Evolutionary conservation across 73 alveolate genomes (phyloP).

Genomic region (Blepharisma stoltei): DNA sequence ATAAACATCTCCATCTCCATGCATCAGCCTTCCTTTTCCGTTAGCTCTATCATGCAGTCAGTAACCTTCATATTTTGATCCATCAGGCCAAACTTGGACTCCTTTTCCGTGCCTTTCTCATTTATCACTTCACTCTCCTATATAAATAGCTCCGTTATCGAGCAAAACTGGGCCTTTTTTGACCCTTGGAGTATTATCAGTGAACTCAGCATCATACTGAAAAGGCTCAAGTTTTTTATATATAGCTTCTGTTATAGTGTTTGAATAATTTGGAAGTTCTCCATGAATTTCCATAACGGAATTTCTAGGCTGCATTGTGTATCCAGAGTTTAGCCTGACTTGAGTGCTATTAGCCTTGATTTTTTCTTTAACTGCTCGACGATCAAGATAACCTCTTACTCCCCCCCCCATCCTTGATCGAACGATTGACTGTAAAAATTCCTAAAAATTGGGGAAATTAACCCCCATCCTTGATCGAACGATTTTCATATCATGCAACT

Average conservation of each 20-base stretch:
- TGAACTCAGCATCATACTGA: not conserved
- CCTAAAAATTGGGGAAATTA: no score
- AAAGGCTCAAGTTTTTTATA: constrained; percentile 7
- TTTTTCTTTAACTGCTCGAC: no score
- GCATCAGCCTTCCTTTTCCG: constrained; percentile 61
- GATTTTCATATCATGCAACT: no score
- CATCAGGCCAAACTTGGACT: constrained; percentile 59
- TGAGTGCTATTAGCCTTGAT: no score
- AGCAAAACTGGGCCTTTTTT: not conserved
- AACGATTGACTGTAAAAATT: no score
- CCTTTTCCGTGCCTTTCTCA: constrained; percentile 61
- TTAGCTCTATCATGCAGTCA: constrained; percentile 55
- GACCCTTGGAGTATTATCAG: not conserved
- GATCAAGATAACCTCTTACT: no score
- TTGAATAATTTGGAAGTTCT: constrained; percentile 17
- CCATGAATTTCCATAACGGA: constrained; percentile 1
- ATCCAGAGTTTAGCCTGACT: no score
- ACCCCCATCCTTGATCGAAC: no score
- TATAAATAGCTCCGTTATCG: constrained; percentile 12
- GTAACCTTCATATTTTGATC: constrained; percentile 53
- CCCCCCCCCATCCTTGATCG: no score
- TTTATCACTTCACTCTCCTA: constrained; percentile 23
- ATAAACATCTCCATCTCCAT: constrained; percentile 58
- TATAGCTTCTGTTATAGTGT: not conserved
- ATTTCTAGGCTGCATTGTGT: no score